Conservation (phyloP, 2,329 filamentous ascomycete genomes). For the Cryoendolithus antarcticus region DNA sequence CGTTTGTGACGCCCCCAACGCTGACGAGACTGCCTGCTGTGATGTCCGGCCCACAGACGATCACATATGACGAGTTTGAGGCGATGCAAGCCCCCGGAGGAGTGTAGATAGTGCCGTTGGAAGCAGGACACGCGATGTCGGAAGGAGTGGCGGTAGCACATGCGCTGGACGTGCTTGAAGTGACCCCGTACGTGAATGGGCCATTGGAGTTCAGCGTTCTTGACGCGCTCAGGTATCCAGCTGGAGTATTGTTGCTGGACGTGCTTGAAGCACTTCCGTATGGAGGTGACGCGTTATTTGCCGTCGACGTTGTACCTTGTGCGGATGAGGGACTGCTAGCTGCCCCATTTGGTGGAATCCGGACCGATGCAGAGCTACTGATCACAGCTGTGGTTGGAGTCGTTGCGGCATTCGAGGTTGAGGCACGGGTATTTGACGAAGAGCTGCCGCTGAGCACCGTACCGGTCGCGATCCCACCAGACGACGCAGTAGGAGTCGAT, state of each 20-base stretch:
- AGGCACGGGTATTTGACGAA: too few relatives aligned
- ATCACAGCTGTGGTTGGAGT: too few relatives aligned
- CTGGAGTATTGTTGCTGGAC: background rate
- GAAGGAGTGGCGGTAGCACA: conserved; percentile 3
- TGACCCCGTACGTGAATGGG: background rate
- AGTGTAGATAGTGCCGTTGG: conserved; percentile 6
- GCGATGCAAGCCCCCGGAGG: conserved; percentile 4
- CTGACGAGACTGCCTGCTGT: background rate
- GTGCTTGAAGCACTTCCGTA: background rate
- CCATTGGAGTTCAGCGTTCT: background rate
- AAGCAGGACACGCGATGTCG: conserved; percentile 1
- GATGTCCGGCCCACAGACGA: conserved; percentile 2
- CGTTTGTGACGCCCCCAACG: background rate
- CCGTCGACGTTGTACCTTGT: too few relatives aligned
- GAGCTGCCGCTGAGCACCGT: too few relatives aligned
- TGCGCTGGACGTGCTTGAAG: background rate
- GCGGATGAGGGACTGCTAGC: too few relatives aligned
- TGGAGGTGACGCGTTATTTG: too few relatives aligned
- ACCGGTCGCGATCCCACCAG: too few relatives aligned
- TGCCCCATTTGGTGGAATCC: too few relatives aligned
- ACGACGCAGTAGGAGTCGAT: too few relatives aligned
- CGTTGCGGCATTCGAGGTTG: too few relatives aligned
- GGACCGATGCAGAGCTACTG: too few relatives aligned
- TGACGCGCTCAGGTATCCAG: background rate
- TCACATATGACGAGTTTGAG: background rate